Evolutionary conservation across 2,329 filamentous ascomycete species (phyloP).

Genomic region (Macroventuria anomochaeta): DNA sequence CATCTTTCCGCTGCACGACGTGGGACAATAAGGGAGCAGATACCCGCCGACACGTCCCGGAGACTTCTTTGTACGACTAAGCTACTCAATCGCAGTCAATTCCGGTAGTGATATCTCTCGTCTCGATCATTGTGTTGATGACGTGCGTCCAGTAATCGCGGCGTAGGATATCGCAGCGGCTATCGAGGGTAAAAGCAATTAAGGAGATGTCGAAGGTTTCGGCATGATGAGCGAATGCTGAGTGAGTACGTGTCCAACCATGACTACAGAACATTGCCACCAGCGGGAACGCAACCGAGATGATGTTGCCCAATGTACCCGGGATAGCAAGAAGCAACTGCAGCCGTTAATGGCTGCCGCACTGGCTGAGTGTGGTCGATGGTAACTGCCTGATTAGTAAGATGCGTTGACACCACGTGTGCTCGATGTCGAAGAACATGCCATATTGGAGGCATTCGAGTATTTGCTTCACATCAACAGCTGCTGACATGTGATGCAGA

Average conservation of each 20-base stretch:
- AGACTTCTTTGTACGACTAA: constrained; percentile 23
- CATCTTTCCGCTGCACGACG: constrained; percentile 25
- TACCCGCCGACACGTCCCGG: constrained; percentile 22
- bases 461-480: too few relatives aligned
- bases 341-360: neutral
- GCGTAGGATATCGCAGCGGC: constrained; percentile 36
- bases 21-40: constrained; percentile 29
- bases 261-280: constrained; percentile 13
- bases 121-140: constrained; percentile 23
- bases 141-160: constrained; percentile 36
- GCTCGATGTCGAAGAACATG: too few relatives aligned
- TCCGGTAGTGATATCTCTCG: neutral
- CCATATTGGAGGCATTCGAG: too few relatives aligned
- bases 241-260: constrained; percentile 39
- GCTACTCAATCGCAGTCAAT: constrained; percentile 18
- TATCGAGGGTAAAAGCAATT: constrained; percentile 36
- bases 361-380: neutral
- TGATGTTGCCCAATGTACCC: constrained; percentile 14
- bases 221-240: constrained; percentile 31
- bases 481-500: too few relatives aligned
- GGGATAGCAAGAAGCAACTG: neutral
- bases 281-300: constrained; percentile 1
- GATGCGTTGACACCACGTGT: too few relatives aligned
- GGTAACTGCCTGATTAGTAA: neutral
- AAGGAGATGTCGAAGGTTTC: constrained; percentile 4